A percentile compares a stretch with the other conserved stretches of the same genome.
Evolutionary conservation across 2,329 filamentous ascomycete species (phyloP).

Genomic region (Monosporascus ibericus): DNA sequence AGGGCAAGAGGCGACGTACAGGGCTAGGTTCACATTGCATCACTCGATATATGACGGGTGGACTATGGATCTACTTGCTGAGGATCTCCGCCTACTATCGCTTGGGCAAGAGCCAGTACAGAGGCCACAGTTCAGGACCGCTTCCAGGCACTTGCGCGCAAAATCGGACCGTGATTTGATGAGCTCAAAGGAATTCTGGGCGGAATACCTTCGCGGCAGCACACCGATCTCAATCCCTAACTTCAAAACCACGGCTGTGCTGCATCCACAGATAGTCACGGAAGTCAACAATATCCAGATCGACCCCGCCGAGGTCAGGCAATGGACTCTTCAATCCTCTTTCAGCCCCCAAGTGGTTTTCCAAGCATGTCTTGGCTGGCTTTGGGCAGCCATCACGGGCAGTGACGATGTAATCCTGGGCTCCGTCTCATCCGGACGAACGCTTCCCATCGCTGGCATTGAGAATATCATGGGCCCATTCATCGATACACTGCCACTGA

Average conservation of each 20-base stretch:
- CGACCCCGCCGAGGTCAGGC: conserved; percentile 26
- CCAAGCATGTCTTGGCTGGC: conserved; percentile 62
- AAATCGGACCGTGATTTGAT: conserved; percentile 26
- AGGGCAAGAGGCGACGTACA: conserved; percentile 18
- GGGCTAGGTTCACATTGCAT: conserved; percentile 56
- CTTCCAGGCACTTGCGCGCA: conserved; percentile 42
- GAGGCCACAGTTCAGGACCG: conserved; percentile 53
- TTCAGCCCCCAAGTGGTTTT: conserved; percentile 67
- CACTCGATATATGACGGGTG: conserved; percentile 92
- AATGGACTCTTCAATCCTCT: conserved; percentile 31
- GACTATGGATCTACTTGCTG: conserved; percentile 70
- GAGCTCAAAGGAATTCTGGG: conserved; percentile 60
- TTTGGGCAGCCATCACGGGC: conserved; percentile 61
- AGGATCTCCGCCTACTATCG: conserved; percentile 56
- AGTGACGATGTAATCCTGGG: conserved; percentile 65
- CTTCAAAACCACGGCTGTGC: conserved; percentile 37
- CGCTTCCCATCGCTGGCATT: conserved; percentile 61
- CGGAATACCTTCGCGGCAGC: conserved; percentile 53
- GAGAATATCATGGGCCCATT: conserved; percentile 76
- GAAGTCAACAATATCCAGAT: conserved; percentile 26
- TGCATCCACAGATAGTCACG: conserved; percentile 21
- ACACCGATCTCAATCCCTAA: conserved; percentile 52
- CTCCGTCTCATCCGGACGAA: conserved; percentile 75
- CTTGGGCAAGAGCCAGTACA: conserved; percentile 14
- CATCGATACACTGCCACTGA: conserved; percentile 67